Conservation (phyloP, 352 stramenopile species). For the Pythium periplocum region DNA sequence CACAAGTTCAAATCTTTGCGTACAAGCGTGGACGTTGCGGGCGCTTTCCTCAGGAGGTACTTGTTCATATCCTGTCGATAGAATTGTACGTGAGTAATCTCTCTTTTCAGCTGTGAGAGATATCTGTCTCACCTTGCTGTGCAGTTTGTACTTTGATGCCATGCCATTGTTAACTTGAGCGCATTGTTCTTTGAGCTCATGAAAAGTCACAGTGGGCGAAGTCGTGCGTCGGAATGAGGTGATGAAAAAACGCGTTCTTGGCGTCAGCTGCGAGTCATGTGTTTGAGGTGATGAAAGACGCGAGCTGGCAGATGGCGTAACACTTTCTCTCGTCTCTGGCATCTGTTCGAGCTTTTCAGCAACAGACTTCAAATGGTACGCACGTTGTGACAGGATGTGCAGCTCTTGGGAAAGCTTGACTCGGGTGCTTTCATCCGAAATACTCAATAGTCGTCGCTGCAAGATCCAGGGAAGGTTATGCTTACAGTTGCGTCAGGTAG, state of each 20-base stretch:
- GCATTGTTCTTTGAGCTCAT: constrained; percentile 17
- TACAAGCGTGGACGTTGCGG: constrained; percentile 10
- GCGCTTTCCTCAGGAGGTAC: constrained; percentile 19
- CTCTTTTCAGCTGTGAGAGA: too few species aligned
- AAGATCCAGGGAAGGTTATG: not conserved
- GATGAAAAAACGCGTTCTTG: constrained; percentile 14
- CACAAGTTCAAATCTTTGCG: constrained; percentile 16
- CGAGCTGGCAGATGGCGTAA: not conserved
- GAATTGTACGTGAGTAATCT: too few species aligned
- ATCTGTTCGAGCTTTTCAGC: not conserved
- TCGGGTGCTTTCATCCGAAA: not conserved
- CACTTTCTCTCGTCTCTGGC: not conserved
- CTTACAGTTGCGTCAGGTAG: too few species aligned
- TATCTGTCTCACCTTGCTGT: constrained; percentile 15
- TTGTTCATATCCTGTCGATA: constrained; percentile 20
- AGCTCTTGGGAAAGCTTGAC: constrained; percentile 7
- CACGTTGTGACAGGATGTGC: constrained; percentile 14
- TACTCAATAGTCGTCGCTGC: constrained; percentile 3
- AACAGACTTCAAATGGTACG: constrained; percentile 11
- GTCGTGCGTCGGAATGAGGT: constrained; percentile 6
- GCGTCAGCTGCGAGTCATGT: not conserved
- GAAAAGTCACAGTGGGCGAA: constrained; percentile 5
- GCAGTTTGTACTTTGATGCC: constrained; percentile 18
- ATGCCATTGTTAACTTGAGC: constrained; percentile 5
- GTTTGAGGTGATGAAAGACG: not conserved